phyloP scores from a whole-genome alignment of 257 asterid genomes.

The Henckelia pumila region DNA sequence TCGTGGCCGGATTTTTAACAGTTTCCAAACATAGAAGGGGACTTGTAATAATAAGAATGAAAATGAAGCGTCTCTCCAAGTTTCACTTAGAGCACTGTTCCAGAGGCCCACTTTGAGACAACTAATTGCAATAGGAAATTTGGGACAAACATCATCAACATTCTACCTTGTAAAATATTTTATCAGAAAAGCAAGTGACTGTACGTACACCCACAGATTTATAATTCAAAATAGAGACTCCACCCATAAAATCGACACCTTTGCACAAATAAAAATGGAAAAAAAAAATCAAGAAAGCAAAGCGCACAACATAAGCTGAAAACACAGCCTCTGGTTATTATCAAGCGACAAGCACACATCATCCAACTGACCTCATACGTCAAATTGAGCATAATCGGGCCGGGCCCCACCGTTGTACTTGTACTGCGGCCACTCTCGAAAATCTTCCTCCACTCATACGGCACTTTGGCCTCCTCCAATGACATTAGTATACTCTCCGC shows the following conservation, averaged over 20 bases:
- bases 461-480: slow-evolving; percentile 52
- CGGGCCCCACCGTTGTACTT: slow-evolving; percentile 66
- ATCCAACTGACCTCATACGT: slow-evolving; percentile 60
- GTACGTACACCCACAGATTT: not conserved
- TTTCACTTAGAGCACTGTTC: not conserved
- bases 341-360: not conserved
- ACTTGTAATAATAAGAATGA: too few relatives aligned
- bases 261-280: not conserved
- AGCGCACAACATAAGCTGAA: not conserved
- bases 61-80: too few relatives aligned
- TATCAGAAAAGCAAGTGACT: too few relatives aligned
- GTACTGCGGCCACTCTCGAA: slow-evolving; percentile 28
- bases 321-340: not conserved
- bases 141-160: slow-evolving; percentile 21
- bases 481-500: slow-evolving; percentile 57
- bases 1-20: not conserved
- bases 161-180: slow-evolving; percentile 19
- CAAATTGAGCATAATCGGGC: slow-evolving; percentile 66
- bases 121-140: slow-evolving; percentile 13
- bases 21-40: slow-evolving; percentile 12
- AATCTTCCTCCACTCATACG: slow-evolving; percentile 53
- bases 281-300: slow-evolving; percentile 2
- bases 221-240: not conserved
- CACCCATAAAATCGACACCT: not conserved
- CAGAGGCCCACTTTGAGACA: slow-evolving; percentile 33